phyloP scores from a whole-genome alignment of 495 filamentous ascomycete species.

The Aspergillus diversus region DNA sequence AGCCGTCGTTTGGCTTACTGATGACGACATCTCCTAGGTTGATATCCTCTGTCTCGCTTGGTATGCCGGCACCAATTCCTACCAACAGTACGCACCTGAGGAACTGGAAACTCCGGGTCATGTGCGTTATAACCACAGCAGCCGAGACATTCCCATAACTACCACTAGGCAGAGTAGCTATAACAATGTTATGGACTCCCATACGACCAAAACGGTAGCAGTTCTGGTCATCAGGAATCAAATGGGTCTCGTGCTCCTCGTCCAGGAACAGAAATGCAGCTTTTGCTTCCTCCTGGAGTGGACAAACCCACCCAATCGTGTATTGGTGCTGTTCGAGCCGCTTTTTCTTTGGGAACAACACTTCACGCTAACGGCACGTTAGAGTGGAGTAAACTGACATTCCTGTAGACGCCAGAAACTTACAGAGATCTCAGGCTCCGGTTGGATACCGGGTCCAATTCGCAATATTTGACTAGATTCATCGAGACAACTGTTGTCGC shows the following conservation, averaged over 20 bases:
- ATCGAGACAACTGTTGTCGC: no score
- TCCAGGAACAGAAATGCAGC: not conserved
- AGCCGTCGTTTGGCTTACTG: not conserved
- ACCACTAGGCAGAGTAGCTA: not conserved
- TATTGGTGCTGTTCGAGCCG: not conserved
- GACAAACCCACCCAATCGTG: not conserved
- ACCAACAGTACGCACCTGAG: not conserved
- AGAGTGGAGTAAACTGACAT: no score
- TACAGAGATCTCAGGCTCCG: no score
- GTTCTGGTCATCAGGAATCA: not conserved
- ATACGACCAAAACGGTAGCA: not conserved
- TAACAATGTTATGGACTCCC: conserved; percentile 1
- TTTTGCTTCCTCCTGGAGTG: not conserved
- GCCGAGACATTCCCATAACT: not conserved
- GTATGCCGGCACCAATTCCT: not conserved
- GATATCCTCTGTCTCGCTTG: not conserved
- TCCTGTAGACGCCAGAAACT: no score
- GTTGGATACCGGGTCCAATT: no score
- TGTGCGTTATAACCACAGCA: not conserved
- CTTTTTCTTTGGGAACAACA: not conserved
- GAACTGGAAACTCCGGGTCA: not conserved
- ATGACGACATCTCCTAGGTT: not conserved
- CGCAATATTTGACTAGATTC: no score
- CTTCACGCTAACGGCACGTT: no score
- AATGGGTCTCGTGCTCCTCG: not conserved